Base-by-base conservation (phyloP, 208 protist species). In the Leishmania gerbilli region DNA sequence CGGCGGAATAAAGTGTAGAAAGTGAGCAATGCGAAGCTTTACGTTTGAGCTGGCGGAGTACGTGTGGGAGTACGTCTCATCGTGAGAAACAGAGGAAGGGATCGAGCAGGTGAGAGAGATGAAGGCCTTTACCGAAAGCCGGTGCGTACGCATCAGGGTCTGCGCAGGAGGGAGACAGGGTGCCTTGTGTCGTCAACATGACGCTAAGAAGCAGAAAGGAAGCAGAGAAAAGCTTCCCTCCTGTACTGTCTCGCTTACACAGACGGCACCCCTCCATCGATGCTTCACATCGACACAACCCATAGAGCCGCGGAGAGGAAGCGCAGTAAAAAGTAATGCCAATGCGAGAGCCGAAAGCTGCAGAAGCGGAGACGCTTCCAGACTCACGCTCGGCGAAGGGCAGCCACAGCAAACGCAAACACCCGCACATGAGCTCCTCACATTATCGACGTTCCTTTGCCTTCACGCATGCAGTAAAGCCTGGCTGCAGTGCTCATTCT, bases 81-180 rank as follows among this genome's bases (percentile, higher is more conserved):
- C 47, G 49, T 60, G 45, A 58, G 49, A 71, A 74, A 75, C 42
- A 80, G 7, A 76, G 56, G 60, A 83, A 51, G 51, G 58, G 27
- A 72, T 40, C 15, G 51, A 45, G 65, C 47, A 75, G 37, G 15
- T 21, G 34, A 53, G 74, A 40, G 40, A 37, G 27, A 15, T 42
- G 37, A 75, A 15, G 47, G 31, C 3, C 34, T 19, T 76, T 58
- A 9, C n/a, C 47, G n/a, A 56, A 7, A 62, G 31, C 42, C 31
- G 34, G 19, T 40, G 24, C 53, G 19, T 64, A 47, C 19, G 53
- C 45, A 13, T 31, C 40, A 74, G 45, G 17, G 31, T 45, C 15
- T 45, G 51, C 37, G 40, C 11, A 7, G 6, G 56, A 19, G 17
- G 34, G 74, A 37, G 40, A 58, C 1, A 45, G 31, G 3, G 24